Percentiles rank a stretch among this genome's conserved stretches.
phyloP scores from a whole-genome alignment of 2,329 filamentous ascomycete genomes.

The Diaporthe destruens region DNA sequence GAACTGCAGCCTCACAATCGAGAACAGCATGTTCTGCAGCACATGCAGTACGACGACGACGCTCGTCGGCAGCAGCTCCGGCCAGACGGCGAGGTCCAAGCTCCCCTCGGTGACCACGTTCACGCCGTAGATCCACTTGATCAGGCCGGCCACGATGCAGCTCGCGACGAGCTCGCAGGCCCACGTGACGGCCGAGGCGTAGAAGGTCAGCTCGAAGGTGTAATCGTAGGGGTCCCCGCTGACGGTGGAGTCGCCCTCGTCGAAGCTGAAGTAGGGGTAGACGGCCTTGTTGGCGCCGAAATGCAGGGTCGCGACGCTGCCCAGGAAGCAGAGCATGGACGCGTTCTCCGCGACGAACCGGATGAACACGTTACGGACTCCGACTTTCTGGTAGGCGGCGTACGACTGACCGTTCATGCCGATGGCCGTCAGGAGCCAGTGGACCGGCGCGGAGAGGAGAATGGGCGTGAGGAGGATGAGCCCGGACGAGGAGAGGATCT shows the following conservation, averaged over 20 bases:
- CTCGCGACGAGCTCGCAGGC: conserved; percentile 74
- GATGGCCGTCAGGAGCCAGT: conserved; percentile 66
- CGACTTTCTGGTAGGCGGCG: conserved; percentile 74
- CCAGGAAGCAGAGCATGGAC: conserved; percentile 76
- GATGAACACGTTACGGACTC: conserved; percentile 75
- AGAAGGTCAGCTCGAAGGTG: conserved; percentile 73
- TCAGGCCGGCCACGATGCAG: conserved; percentile 69
- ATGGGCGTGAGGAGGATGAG: conserved; percentile 74
- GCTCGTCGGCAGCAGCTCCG: conserved; percentile 74
- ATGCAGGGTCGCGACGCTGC: conserved; percentile 74
- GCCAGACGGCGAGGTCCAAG: conserved; percentile 74
- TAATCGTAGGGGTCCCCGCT: conserved; percentile 60
- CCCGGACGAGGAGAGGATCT: conserved; percentile 72
- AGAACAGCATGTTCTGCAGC: conserved; percentile 79
- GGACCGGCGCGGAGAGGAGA: conserved; percentile 71
- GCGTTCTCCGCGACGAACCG: conserved; percentile 76
- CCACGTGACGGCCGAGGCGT: conserved; percentile 74
- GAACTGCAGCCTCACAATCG: conserved; percentile 75
- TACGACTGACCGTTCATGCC: conserved; percentile 71
- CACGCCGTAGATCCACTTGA: conserved; percentile 70
- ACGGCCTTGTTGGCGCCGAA: conserved; percentile 76
- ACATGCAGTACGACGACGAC: conserved; percentile 77
- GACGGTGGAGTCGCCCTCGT: conserved; percentile 56
- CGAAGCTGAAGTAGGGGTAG: conserved; percentile 78
- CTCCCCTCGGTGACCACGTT: conserved; percentile 75